Evolutionary conservation across 202 grass and related monocot genomes (phyloP), one percentile per base, ranked within the genome.

Genomic region (Carex sylvatica): DNA sequence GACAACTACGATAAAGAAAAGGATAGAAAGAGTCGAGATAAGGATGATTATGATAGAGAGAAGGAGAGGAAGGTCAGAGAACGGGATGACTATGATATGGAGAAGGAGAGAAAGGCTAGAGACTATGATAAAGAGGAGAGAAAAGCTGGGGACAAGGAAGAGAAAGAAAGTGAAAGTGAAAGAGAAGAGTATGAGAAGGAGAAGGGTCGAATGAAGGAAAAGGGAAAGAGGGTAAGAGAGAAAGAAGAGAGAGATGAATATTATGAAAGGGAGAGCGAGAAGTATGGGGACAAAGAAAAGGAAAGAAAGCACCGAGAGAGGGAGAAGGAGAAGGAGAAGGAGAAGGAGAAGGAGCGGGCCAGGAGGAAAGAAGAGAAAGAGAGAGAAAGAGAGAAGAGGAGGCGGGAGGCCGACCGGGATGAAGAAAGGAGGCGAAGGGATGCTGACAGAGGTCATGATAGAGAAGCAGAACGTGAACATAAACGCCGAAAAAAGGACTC

Each of bases 401-500:
- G 83, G 26, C 86, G 86, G 11, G 78, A 63, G 26, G 84, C 86
- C 0, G 53, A 66, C 35, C 26, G 82, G 7, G 51, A 51, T n/a
- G 69, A 31, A 36, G 87, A 80, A 77, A 77, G 73, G 15, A 77
- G 73, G 28, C 26, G 73, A n/a, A 86, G 55, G 67, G 84, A 86
- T 58, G 53, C 36, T 59, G 53, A 68, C 2, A 81, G 70, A 9
- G 85, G 83, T 44, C 86, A 91, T 52, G 87, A 89, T 40, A 84
- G 81, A 30, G 85, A 90, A 70, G 65, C 42, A 7, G 85, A 88
- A 18, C 86, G 86, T 28, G 91, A 89, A 71, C 88, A 88, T 62
- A 98, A 98, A 83, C 95, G 91, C 60, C 90, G 89, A 16, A 86
- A 83, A 69, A 88, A 87, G 75, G 91, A 91, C n/a, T 82, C 70